Conservation (phyloP, 129 eudicot species). For the Artemisia tridentata region DNA sequence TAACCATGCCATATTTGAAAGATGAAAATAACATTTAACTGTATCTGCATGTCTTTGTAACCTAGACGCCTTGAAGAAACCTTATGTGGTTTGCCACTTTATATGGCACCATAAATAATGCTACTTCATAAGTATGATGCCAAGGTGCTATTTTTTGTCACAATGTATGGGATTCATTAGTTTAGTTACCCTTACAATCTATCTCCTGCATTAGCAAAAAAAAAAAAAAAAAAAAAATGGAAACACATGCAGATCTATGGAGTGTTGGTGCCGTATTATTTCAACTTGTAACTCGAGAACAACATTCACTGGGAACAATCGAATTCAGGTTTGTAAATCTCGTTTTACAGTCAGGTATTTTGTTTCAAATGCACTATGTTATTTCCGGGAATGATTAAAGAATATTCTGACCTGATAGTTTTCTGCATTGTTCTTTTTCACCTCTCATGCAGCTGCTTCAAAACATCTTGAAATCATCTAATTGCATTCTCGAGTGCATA, state of each 20-base stretch:
- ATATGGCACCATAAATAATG: slow-evolving; percentile 88
- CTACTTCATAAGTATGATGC: slow-evolving; percentile 94
- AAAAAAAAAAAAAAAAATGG: slow-evolving; percentile 22
- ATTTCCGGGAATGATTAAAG: too few species aligned
- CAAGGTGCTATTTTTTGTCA: slow-evolving; percentile 39
- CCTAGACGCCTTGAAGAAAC: slow-evolving; percentile 93
- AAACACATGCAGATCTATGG: slow-evolving; percentile 85
- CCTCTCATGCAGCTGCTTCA: slow-evolving; percentile 60
- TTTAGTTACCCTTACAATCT: slow-evolving; percentile 1
- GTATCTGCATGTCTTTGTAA: slow-evolving; percentile 68
- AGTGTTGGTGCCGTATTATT: too few species aligned
- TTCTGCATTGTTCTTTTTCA: background rate
- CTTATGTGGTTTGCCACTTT: slow-evolving; percentile 88
- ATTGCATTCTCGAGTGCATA: slow-evolving; percentile 57
- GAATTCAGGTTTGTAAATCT: too few species aligned
- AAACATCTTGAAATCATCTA: slow-evolving; percentile 65
- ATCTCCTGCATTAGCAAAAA: slow-evolving; percentile 12
- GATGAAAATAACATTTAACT: background rate
- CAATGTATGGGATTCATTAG: background rate
- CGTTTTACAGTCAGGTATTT: too few species aligned
- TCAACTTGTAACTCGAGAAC: too few species aligned
- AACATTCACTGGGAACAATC: too few species aligned
- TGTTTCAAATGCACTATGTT: too few species aligned
- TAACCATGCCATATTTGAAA: slow-evolving; percentile 7
- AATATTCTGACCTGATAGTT: too few species aligned